phyloP scores from a whole-genome alignment of 1,139 yeast species.

The Entelexis paramagnoliae region DNA sequence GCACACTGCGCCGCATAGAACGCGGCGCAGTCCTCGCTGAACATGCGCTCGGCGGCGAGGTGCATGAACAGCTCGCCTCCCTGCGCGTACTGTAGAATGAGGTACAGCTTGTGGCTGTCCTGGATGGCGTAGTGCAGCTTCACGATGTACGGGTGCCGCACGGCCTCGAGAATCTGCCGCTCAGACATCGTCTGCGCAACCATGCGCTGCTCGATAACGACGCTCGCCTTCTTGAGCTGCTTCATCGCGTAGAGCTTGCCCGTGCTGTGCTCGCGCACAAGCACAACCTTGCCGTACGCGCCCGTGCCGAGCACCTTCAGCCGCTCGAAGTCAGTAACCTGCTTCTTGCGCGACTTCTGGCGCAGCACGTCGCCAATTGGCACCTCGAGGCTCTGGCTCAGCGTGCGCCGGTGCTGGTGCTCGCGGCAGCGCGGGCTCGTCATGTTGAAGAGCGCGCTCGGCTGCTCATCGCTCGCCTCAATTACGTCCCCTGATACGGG shows the following conservation, averaged over 20 bases:
- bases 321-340: constrained; percentile 57
- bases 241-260: constrained; percentile 79
- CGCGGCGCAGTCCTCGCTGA: constrained; percentile 69
- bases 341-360: constrained; percentile 27
- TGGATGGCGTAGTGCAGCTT: constrained; percentile 83
- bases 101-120: constrained; percentile 66
- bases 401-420: constrained; percentile 20
- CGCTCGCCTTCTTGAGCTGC: constrained; percentile 72
- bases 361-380: constrained; percentile 34
- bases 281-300: constrained; percentile 78
- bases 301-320: constrained; percentile 82
- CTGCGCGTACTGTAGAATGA: constrained; percentile 75
- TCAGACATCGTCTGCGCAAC: constrained; percentile 62
- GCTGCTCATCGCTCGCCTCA: constrained; percentile 7
- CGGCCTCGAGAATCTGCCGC: constrained; percentile 54
- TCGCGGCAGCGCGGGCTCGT: neutral
- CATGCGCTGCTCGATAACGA: constrained; percentile 42
- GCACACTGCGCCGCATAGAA: constrained; percentile 82
- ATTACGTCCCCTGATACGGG: constrained; percentile 22
- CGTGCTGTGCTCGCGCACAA: constrained; percentile 58
- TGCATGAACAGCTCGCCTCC: constrained; percentile 92
- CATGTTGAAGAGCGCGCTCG: neutral
- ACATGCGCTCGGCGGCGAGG: constrained; percentile 69
- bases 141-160: constrained; percentile 80
- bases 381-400: constrained; percentile 42